Evolutionary conservation across 2,329 filamentous ascomycete species (phyloP), one percentile per base, ranked within the genome.

Genomic region (Zasmidium angulare): DNA sequence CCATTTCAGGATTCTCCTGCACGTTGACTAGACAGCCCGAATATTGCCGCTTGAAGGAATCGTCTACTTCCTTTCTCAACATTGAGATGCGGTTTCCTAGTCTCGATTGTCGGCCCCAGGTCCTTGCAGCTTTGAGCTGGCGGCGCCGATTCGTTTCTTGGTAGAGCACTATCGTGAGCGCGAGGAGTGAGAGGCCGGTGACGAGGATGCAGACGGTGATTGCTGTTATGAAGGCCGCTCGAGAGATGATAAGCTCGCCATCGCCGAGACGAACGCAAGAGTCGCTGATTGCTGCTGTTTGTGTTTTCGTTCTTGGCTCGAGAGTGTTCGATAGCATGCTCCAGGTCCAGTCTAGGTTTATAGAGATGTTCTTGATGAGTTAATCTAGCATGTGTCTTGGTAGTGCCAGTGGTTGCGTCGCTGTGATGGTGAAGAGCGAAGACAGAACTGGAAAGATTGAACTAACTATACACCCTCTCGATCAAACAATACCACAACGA

Each of bases 1-100:
- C 63, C 63, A 70, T 60, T 40, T 68, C 65, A 29, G 68, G 69
- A 58, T 69, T 72, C 60, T 72, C 70, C 2, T 58, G 48, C 20
- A 56, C 56, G 12, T 63, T 60, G n/a, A 61, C 47, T 19, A 63
- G 56, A 29, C 60, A 66, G 1, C 68, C 69, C 9, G 53, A 55
- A 52, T 68, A 72, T 29, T 67, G 62, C 10, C 60, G 48, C 2
- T 58, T 60, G 50, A 63, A 71, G 17, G 59, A 57, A 24, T 63
- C 62, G 50, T 72, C 70, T 40, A 72, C 57, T 46, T 66, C 63
- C 29, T 68, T 68, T 1, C 63, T 59, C 50, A 66, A 63, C 31
- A 64, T 53, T 2, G 68, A 69, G 11, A 72, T 64, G 2, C 69
- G 65, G 12, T 60, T 55, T 9, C 56, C 52, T 59, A 63, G 66